Percentiles rank a stretch among this genome's conserved stretches.
These are phyloP conservation scores for Guillardia theta DNA, from an alignment of 78 protist genomes.

Conservation along the genomic window DNA sequence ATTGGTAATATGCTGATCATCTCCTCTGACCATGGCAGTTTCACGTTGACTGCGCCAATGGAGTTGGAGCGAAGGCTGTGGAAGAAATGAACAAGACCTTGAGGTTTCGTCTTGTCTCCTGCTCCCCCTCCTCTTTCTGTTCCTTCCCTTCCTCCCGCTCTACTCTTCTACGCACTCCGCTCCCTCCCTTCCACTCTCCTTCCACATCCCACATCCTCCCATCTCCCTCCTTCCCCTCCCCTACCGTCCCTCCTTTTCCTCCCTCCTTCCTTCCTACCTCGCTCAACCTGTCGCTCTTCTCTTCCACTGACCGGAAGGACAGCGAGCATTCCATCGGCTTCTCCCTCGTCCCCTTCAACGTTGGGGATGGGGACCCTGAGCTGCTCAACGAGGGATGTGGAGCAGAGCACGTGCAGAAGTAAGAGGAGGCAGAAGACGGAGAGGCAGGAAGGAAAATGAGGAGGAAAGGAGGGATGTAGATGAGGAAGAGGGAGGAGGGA, in stretches of 20 bases:
- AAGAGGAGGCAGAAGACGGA: background rate
- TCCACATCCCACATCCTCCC: too few species aligned
- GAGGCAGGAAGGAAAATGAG: too few species aligned
- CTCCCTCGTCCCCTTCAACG: background rate
- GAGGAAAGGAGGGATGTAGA: too few species aligned
- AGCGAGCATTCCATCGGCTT: background rate
- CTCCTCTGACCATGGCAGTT: too few species aligned
- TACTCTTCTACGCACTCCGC: background rate
- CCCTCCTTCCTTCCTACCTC: background rate
- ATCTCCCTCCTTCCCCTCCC: background rate
- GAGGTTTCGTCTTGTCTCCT: background rate
- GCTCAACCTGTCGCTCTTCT: too few species aligned
- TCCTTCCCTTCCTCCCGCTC: too few species aligned
- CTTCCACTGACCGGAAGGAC: too few species aligned
- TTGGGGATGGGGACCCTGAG: background rate
- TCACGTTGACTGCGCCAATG: slow-evolving; percentile 13
- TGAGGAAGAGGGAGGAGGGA: too few species aligned
- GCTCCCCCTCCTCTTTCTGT: background rate
- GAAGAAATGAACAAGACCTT: too few species aligned
- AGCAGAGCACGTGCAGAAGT: background rate
- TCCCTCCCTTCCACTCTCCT: background rate
- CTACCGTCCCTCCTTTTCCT: background rate
- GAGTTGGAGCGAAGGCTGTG: background rate
- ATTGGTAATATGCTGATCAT: too few species aligned
- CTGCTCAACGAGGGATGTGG: background rate